Conservation (phyloP, 495 filamentous ascomycete genomes). For the Penicillium cinerascens region DNA sequence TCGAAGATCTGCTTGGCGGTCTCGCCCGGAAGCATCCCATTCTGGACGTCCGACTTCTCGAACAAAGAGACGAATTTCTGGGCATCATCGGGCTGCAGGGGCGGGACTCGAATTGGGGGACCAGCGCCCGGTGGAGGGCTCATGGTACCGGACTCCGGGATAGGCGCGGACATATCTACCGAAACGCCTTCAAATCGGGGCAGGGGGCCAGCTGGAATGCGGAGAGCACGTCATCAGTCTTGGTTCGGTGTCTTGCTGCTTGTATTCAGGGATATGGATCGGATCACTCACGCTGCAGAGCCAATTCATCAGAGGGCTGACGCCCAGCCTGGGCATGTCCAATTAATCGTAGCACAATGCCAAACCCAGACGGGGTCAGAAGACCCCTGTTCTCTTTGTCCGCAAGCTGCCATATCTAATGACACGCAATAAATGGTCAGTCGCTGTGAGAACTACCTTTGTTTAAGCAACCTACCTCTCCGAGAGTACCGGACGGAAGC, state of each 20-base stretch:
- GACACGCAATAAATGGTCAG: slow-evolving; percentile 4
- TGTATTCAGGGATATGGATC: not conserved
- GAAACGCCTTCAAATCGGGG: slow-evolving; percentile 81
- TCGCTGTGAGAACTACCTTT: not conserved
- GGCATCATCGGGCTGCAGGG: slow-evolving; percentile 83
- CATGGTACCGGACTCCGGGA: slow-evolving; percentile 38
- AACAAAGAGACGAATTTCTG: slow-evolving; percentile 81
- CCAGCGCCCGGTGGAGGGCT: slow-evolving; percentile 64
- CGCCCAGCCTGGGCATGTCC: slow-evolving; percentile 89
- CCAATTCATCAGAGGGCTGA: slow-evolving; percentile 74
- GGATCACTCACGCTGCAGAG: slow-evolving; percentile 54
- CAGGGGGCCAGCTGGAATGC: slow-evolving; percentile 69
- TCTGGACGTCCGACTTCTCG: slow-evolving; percentile 76
- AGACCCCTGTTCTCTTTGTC: slow-evolving; percentile 94
- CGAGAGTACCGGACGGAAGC: slow-evolving; percentile 76
- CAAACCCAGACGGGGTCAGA: slow-evolving; percentile 86
- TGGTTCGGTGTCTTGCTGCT: not conserved
- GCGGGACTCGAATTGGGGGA: slow-evolving; percentile 80
- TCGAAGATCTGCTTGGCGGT: slow-evolving; percentile 93
- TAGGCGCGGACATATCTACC: slow-evolving; percentile 41
- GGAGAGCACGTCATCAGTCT: slow-evolving; percentile 17
- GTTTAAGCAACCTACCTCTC: slow-evolving; percentile 62
- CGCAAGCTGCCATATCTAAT: slow-evolving; percentile 96
- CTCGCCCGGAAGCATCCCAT: slow-evolving; percentile 83
- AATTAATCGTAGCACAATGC: slow-evolving; percentile 86